phyloP scores from a whole-genome alignment of 345 rosid species.

The Sisymbrium altissimum region DNA sequence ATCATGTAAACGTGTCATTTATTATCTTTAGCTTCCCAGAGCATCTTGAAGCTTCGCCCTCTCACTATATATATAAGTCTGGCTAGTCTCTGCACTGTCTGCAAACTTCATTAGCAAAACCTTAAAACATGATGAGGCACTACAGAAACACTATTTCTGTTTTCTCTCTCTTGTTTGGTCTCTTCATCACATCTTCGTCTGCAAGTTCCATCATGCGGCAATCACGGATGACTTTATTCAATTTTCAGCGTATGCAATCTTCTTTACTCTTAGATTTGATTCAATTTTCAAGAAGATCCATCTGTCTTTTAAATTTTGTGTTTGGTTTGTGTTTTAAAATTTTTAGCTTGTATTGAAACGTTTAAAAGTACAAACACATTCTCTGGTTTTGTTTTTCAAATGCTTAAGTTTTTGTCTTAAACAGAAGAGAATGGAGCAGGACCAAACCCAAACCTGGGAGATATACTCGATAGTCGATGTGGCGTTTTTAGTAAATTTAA shows the following conservation, averaged over 20 bases:
- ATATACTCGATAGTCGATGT: no score
- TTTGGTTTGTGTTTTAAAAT: no score
- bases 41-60: no score
- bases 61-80: neutral
- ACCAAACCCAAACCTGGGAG: neutral
- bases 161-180: slow-evolving; percentile 2
- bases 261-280: neutral
- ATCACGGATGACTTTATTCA: neutral
- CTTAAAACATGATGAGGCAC: neutral
- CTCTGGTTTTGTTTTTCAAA: neutral
- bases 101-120: neutral
- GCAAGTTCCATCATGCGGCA: neutral
- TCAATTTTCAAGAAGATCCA: no score
- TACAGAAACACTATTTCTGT: neutral
- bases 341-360: no score
- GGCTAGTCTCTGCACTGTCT: neutral
- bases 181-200: slow-evolving; percentile 6
- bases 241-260: neutral
- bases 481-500: no score
- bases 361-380: no score
- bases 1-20: no score
- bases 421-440: neutral
- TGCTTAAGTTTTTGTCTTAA: neutral
- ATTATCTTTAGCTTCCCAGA: neutral
- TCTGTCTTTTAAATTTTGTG: no score